phyloP scores from a whole-genome alignment of 352 stramenopile genomes.

The Phytopythium chamaehyphon region DNA sequence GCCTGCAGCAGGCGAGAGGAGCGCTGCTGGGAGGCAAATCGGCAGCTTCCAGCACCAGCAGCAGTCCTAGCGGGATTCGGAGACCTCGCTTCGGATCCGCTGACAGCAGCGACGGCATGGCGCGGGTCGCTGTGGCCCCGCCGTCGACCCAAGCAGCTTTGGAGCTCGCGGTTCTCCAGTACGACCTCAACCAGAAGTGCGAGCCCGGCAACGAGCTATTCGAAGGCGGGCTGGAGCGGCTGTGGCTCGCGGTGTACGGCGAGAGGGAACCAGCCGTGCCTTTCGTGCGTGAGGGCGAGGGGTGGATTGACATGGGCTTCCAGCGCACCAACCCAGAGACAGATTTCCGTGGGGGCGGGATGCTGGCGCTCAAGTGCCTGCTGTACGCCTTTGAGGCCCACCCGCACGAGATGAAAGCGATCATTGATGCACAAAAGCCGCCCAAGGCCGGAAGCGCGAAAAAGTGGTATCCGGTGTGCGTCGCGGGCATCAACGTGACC shows the following conservation, averaged over 20 bases:
- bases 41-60: not conserved
- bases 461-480: constrained; percentile 79
- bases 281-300: constrained; percentile 43
- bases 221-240: constrained; percentile 47
- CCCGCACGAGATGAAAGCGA: constrained; percentile 57
- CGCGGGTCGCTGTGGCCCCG: not conserved
- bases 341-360: constrained; percentile 77
- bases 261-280: constrained; percentile 9
- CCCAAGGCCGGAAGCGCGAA: constrained; percentile 18
- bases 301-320: constrained; percentile 77
- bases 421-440: constrained; percentile 49
- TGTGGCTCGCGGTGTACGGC: constrained; percentile 64
- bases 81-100: not conserved
- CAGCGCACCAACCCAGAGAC: constrained; percentile 75
- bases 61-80: constrained; percentile 8
- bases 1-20: constrained; percentile 26
- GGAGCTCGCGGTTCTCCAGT: constrained; percentile 53
- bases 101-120: not conserved
- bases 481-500: constrained; percentile 82
- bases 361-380: constrained; percentile 82
- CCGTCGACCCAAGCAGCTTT: constrained; percentile 32
- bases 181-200: constrained; percentile 65
- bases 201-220: constrained; percentile 52
- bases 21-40: constrained; percentile 19
- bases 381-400: constrained; percentile 78